Conservation (phyloP, 2,329 filamentous ascomycete species). For the Chalaropsis thielavioides region DNA sequence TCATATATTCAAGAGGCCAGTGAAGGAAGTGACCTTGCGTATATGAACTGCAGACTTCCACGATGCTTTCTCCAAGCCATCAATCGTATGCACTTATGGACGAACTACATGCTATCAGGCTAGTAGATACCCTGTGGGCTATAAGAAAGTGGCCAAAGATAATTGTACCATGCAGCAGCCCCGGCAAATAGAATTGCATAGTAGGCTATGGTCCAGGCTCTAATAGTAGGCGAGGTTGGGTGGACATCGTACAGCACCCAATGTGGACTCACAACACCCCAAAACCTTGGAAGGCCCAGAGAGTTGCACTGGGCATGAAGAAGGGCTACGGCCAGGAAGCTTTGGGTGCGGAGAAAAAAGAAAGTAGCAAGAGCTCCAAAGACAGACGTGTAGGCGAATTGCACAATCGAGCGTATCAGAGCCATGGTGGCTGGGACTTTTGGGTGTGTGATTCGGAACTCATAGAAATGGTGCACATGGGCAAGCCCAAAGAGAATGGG, state of each 20-base stretch:
- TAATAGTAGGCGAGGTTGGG: conserved; percentile 18
- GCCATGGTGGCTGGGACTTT: conserved; percentile 48
- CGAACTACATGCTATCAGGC: not conserved
- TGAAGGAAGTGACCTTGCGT: too few species aligned
- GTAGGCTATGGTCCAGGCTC: conserved; percentile 59
- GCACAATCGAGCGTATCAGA: conserved; percentile 59
- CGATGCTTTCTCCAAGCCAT: not conserved
- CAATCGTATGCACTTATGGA: too few species aligned
- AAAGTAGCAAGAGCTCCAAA: conserved; percentile 93
- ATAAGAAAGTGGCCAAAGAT: conserved; percentile 59
- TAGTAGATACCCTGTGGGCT: conserved; percentile 23
- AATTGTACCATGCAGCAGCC: conserved; percentile 53
- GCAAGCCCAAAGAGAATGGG: conserved; percentile 86
- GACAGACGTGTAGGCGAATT: conserved; percentile 78
- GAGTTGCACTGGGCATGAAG: conserved; percentile 86
- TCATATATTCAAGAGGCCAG: too few species aligned
- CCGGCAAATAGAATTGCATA: conserved; percentile 64
- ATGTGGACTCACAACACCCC: conserved; percentile 55
- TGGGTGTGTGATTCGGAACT: conserved; percentile 72
- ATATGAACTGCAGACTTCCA: not conserved
- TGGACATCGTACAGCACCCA: conserved; percentile 25
- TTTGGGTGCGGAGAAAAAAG: conserved; percentile 72
- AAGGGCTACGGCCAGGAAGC: conserved; percentile 56
- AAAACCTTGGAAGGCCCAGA: conserved; percentile 76
- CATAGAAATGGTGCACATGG: conserved; percentile 91